Percentiles rank a stretch among this genome's conserved stretches.
These are phyloP conservation scores for Crithidia bombi DNA, from an alignment of 208 protist genomes.

Conservation along the genomic window DNA sequence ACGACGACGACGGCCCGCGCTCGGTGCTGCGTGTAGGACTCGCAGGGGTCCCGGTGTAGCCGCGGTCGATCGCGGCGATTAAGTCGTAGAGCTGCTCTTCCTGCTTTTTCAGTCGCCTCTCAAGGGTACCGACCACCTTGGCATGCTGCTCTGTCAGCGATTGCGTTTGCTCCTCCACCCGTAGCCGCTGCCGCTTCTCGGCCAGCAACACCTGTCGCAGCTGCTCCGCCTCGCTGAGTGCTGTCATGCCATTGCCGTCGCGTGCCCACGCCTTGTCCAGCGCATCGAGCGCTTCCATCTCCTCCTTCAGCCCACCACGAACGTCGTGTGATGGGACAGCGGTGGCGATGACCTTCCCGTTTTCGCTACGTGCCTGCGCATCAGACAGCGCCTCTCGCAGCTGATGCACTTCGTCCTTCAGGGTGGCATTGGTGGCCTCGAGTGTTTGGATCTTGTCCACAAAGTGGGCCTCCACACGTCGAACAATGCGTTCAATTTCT, in stretches of 20 bases:
- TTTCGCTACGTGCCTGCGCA: constrained; percentile 55
- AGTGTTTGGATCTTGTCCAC: constrained; percentile 48
- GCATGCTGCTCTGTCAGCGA: constrained; percentile 80
- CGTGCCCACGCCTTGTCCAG: constrained; percentile 25
- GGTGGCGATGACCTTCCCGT: neutral
- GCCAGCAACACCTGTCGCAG: constrained; percentile 57
- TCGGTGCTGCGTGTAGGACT: constrained; percentile 25
- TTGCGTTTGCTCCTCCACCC: constrained; percentile 86
- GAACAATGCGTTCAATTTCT: constrained; percentile 85
- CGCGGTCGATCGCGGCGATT: constrained; percentile 46
- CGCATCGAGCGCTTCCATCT: constrained; percentile 38
- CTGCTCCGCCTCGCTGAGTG: constrained; percentile 33
- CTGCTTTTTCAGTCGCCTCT: constrained; percentile 74
- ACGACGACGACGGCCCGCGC: constrained; percentile 16
- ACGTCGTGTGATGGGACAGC: constrained; percentile 14
- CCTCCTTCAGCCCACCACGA: constrained; percentile 23
- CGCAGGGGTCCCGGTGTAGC: constrained; percentile 22
- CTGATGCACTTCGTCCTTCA: constrained; percentile 48
- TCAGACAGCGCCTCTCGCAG: constrained; percentile 69
- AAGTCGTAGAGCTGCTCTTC: constrained; percentile 79
- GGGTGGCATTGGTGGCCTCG: constrained; percentile 41
- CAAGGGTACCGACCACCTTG: constrained; percentile 72
- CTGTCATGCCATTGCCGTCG: constrained; percentile 5
- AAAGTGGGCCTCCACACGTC: constrained; percentile 81
- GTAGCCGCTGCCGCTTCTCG: constrained; percentile 83